Evolutionary conservation across 176 grass and related monocot species (phyloP), one percentile per base, ranked within the genome.

Genomic region (Phoenix roebelenii): DNA sequence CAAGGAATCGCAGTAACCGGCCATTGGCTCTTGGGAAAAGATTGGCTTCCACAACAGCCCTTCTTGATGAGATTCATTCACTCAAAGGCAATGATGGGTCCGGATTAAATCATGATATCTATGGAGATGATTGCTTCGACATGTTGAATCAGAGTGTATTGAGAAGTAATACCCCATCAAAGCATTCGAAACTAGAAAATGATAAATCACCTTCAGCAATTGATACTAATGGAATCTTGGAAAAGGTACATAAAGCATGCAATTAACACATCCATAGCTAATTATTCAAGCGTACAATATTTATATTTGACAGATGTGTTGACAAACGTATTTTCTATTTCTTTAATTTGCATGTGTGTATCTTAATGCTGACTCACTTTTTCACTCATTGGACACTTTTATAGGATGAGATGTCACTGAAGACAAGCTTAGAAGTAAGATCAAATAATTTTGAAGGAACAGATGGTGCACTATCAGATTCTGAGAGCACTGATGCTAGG

Each of bases 401-500:
- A 39, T 59, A 29, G 76, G 35, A 39, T 75, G 69, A 79, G 16
- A 62, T 79, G 32, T 18, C 35, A 15, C 71, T 15, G 67, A 82
- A 77, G 54, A 62, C 66, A 35, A 69, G 51, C 19, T 50, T 74
- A 72, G 66, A 76, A 22, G 79, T 29, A 50, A 83, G 79, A 68
- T 32, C 70, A 49, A 78, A 75, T 14, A 78, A 77, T 68, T 7
- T 18, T 70, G 79, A 81, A 65, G 76, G 63, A 71, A 82, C 73
- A 10, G 77, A 85, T 29, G 77, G 66, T 77, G 72, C 81, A 64
- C 55, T 59, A 63, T 91, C 83, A 16, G 85, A 85, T 63, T 80
- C 73, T 18, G 87, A 92, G 68, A 91, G 87, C 63, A 80, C 85
- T 61, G 84, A 82, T 71, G 67, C 66, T 25, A 72, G 63, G 48